Conservation (phyloP, 345 rosid genomes). For the Gossypium thurberi region DNA sequence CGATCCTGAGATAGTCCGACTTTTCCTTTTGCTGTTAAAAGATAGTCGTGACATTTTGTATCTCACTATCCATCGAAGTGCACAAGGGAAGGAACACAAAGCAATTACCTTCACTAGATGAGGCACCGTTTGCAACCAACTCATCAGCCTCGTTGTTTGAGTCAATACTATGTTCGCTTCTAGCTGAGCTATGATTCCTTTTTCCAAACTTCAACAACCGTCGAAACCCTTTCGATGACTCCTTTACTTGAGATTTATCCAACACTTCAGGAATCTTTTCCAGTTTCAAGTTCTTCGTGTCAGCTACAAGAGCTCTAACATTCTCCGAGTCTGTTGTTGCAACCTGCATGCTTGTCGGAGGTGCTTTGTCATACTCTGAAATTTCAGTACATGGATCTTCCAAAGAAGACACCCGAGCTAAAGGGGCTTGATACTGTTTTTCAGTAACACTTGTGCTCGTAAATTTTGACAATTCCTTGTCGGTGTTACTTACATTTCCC, state of each 20-base stretch:
- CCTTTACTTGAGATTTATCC: slow-evolving; percentile 56
- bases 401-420: slow-evolving; percentile 71
- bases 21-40: too few relatives aligned
- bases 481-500: slow-evolving; percentile 26
- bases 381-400: slow-evolving; percentile 59
- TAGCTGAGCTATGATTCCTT: slow-evolving; percentile 47
- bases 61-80: background rate
- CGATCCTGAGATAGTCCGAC: background rate
- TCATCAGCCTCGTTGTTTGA: slow-evolving; percentile 33
- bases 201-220: slow-evolving; percentile 68
- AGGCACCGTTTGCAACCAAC: slow-evolving; percentile 19
- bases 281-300: slow-evolving; percentile 28
- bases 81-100: slow-evolving; percentile 6
- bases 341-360: slow-evolving; percentile 30
- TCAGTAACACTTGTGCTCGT: slow-evolving; percentile 30
- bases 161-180: slow-evolving; percentile 36
- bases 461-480: slow-evolving; percentile 37
- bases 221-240: slow-evolving; percentile 62
- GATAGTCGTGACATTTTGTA: background rate
- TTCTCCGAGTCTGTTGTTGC: slow-evolving; percentile 29
- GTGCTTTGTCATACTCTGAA: slow-evolving; percentile 54
- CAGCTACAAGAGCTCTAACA: slow-evolving; percentile 40
- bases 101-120: slow-evolving; percentile 44
- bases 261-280: slow-evolving; percentile 55
- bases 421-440: slow-evolving; percentile 62